A percentile compares a stretch with the other conserved stretches of the same genome.
phyloP scores from a whole-genome alignment of 495 filamentous ascomycete species.

The Choiromyces venosus region DNA sequence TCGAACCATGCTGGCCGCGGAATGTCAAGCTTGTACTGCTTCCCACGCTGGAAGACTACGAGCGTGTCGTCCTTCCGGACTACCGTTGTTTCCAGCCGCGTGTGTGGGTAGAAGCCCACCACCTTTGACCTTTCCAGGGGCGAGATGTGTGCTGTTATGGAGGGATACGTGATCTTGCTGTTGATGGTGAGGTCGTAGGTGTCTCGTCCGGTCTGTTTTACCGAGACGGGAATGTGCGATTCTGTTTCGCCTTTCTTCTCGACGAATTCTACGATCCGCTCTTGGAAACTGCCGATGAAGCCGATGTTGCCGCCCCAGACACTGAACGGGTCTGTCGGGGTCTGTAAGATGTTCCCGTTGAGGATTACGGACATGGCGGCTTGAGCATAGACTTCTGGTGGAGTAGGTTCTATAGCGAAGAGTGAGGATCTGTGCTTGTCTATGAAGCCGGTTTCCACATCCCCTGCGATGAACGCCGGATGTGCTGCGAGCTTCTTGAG shows the following conservation, averaged over 20 bases:
- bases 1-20: slow-evolving; percentile 73
- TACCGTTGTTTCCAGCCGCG: slow-evolving; percentile 73
- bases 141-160: slow-evolving; percentile 24
- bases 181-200: slow-evolving; percentile 62
- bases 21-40: slow-evolving; percentile 64
- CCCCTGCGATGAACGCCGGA: slow-evolving; percentile 73
- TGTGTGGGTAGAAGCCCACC: slow-evolving; percentile 64
- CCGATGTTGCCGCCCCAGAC: slow-evolving; percentile 52
- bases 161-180: slow-evolving; percentile 45
- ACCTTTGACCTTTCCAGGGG: slow-evolving; percentile 41
- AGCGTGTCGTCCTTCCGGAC: slow-evolving; percentile 65
- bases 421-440: slow-evolving; percentile 74
- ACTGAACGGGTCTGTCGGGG: slow-evolving; percentile 30
- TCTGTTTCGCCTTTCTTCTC: slow-evolving; percentile 42
- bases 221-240: slow-evolving; percentile 57
- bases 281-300: slow-evolving; percentile 53
- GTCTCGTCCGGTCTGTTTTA: slow-evolving; percentile 58
- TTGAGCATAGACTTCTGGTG: slow-evolving; percentile 69
- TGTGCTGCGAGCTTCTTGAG: slow-evolving; percentile 77
- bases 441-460: slow-evolving; percentile 95
- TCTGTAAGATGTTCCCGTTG: slow-evolving; percentile 31
- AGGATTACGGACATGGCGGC: slow-evolving; percentile 64
- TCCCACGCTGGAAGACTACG: slow-evolving; percentile 75
- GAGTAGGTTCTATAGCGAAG: slow-evolving; percentile 53
- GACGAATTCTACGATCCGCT: slow-evolving; percentile 54